Conservation (phyloP, 106 monocot species). For the Ottelia alismoides region DNA sequence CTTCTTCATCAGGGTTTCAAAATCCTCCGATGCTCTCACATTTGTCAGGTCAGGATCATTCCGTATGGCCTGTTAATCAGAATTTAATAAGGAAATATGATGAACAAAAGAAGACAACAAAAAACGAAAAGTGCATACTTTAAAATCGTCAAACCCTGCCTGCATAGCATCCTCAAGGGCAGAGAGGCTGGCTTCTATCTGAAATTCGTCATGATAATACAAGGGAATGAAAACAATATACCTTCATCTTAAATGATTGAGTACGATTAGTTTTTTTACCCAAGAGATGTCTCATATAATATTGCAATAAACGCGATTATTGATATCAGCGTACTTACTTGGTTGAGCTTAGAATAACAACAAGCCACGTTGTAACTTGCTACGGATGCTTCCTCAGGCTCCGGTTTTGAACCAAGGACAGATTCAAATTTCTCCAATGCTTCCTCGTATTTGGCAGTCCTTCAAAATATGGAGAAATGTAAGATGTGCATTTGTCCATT, state of each 20-base stretch:
- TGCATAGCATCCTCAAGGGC: slow-evolving; percentile 82
- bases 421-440: slow-evolving; percentile 94
- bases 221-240: too few species aligned
- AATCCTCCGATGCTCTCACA: slow-evolving; percentile 62
- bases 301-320: too few species aligned
- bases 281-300: too few species aligned
- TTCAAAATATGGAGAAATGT: slow-evolving; percentile 12
- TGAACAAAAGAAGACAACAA: too few species aligned
- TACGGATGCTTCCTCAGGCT: slow-evolving; percentile 57
- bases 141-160: slow-evolving; percentile 83
- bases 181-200: slow-evolving; percentile 91
- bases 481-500: too few species aligned
- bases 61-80: slow-evolving; percentile 51
- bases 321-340: too few species aligned
- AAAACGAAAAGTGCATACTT: slow-evolving; percentile 31
- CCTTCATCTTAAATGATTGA: too few species aligned
- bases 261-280: too few species aligned
- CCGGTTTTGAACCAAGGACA: slow-evolving; percentile 79
- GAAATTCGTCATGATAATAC: too few species aligned
- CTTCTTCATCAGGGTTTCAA: slow-evolving; percentile 73
- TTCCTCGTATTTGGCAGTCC: slow-evolving; percentile 65
- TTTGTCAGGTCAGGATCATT: slow-evolving; percentile 79
- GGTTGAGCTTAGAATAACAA: slow-evolving; percentile 93
- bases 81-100: background rate
- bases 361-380: slow-evolving; percentile 98